Percentiles rank a stretch among this genome's conserved stretches.
Evolutionary conservation across 495 filamentous ascomycete genomes (phyloP).

Genomic region (Penicillium manginii): DNA sequence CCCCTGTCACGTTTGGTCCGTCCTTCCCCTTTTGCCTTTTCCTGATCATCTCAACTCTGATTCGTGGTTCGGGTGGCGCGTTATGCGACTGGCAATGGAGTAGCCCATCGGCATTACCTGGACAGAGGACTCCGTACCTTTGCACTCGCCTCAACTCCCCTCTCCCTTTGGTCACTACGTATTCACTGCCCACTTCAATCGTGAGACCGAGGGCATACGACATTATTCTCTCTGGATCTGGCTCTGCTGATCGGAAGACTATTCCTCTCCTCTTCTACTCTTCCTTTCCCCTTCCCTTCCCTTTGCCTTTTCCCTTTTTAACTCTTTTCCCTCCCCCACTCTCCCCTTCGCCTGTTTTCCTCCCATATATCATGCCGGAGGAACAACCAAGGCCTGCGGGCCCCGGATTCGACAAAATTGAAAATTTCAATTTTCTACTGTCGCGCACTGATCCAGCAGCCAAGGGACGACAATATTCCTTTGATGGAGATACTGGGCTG

Average conservation of each 20-base stretch:
- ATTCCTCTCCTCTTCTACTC: background rate
- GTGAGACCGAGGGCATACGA: no score
- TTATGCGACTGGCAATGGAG: constrained; percentile 28
- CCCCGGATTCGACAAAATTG: constrained; percentile 43
- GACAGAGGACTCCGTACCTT: no score
- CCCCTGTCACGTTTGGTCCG: background rate
- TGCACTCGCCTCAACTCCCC: background rate
- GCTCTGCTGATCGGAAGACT: background rate
- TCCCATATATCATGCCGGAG: constrained; percentile 43
- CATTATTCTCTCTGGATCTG: background rate
- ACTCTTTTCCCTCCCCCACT: constrained; percentile 8
- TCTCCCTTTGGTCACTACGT: background rate
- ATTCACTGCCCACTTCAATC: background rate
- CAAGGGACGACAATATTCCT: constrained; percentile 48
- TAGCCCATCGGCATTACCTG: background rate
- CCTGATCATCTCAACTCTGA: constrained; percentile 3
- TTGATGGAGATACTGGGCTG: constrained; percentile 47
- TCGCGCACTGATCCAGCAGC: constrained; percentile 43
- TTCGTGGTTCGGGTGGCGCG: constrained; percentile 37
- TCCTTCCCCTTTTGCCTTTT: constrained; percentile 7
- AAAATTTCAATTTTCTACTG: constrained; percentile 50
- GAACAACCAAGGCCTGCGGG: constrained; percentile 35
- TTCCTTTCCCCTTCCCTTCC: background rate
- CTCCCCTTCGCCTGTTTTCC: constrained; percentile 7
- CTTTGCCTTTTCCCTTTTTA: constrained; percentile 12